Conservation (phyloP, 192 early-diverging fungal genomes). For the Umbelopsis isabellina region DNA sequence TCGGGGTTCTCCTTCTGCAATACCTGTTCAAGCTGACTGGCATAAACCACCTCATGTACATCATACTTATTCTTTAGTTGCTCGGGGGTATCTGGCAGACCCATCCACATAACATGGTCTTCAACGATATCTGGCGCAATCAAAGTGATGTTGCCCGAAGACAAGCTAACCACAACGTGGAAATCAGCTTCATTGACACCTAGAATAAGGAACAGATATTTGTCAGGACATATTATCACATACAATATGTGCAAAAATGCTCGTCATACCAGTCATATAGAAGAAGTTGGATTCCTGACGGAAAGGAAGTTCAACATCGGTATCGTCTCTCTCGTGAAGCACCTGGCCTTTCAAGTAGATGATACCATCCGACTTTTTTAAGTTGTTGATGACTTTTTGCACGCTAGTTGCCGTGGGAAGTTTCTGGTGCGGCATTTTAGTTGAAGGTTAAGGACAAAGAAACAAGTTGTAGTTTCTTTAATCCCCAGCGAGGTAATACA, state of each 20-base stretch:
- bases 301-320: constrained; percentile 82
- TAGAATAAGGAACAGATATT: constrained; percentile 1
- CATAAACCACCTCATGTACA: constrained; percentile 71
- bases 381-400: constrained; percentile 58
- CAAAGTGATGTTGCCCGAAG: constrained; percentile 58
- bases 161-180: constrained; percentile 70
- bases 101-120: constrained; percentile 84
- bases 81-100: constrained; percentile 59
- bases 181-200: constrained; percentile 78
- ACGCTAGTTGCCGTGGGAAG: constrained; percentile 69
- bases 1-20: constrained; percentile 47
- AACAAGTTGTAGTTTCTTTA: not conserved
- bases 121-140: constrained; percentile 67
- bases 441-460: constrained; percentile 9
- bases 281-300: constrained; percentile 88
- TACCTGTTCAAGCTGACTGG: constrained; percentile 51
- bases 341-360: constrained; percentile 63
- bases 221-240: not conserved
- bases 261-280: constrained; percentile 67
- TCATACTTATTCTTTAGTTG: constrained; percentile 62
- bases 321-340: constrained; percentile 62
- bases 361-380: constrained; percentile 58
- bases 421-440: constrained; percentile 32
- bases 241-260: not conserved
- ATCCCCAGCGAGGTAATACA: too few species aligned